Percentiles rank a stretch among this genome's conserved stretches.
These are phyloP conservation scores for Hawksworthiomyces lignivorus DNA, from an alignment of 2,329 filamentous ascomycete species.

Conservation along the genomic window DNA sequence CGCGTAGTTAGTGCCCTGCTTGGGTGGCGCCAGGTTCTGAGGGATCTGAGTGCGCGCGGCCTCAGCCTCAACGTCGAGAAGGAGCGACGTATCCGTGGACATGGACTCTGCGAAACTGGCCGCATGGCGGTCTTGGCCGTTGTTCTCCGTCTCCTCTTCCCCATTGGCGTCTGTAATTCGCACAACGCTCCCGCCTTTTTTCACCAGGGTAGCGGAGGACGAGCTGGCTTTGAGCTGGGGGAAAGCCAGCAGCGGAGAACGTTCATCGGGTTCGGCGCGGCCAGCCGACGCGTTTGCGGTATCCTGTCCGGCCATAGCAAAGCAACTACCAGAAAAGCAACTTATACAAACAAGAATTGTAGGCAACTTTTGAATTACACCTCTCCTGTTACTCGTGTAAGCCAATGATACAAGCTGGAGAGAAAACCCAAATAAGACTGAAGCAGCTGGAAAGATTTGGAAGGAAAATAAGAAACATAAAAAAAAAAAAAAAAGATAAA, in stretches of 20 bases:
- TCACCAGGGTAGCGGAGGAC: background rate
- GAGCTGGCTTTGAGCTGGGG: background rate
- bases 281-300: too few species aligned
- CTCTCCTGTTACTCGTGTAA: too few species aligned
- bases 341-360: background rate
- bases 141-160: background rate
- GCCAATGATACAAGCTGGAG: too few species aligned
- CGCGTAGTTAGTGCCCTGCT: background rate
- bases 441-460: too few species aligned
- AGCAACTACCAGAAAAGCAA: background rate
- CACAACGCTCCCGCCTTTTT: background rate
- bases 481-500: background rate
- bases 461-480: background rate
- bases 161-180: background rate
- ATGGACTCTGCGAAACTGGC: slow-evolving; percentile 5
- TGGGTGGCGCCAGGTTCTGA: background rate
- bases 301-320: background rate
- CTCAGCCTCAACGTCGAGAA: slow-evolving; percentile 11
- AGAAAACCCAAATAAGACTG: background rate
- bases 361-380: too few species aligned
- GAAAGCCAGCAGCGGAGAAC: slow-evolving; percentile 9
- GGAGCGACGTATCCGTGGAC: slow-evolving; percentile 11
- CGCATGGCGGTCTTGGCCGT: background rate
- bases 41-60: background rate
- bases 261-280: slow-evolving; percentile 6